phyloP scores from a whole-genome alignment of 352 stramenopile genomes.

The Aphanomyces euteiches region DNA sequence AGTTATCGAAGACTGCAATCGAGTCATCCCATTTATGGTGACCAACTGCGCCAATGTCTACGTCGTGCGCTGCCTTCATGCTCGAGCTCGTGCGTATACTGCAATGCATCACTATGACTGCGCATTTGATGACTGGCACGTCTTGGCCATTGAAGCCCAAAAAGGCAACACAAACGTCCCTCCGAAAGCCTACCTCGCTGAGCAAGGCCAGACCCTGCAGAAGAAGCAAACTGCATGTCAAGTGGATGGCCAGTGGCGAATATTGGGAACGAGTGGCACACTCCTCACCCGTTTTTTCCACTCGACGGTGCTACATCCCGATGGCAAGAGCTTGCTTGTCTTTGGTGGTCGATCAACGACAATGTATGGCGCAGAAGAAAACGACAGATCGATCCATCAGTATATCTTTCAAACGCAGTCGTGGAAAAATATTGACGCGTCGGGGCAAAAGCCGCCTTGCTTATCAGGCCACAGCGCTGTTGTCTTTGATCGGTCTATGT shows the following conservation, averaged over 20 bases:
- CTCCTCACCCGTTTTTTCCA: conserved; percentile 28
- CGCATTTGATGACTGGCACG: conserved; percentile 29
- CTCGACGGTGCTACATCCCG: conserved; percentile 22
- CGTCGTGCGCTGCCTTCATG: conserved; percentile 26
- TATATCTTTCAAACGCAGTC: conserved; percentile 20
- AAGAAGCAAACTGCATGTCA: conserved; percentile 9
- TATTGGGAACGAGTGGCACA: background rate
- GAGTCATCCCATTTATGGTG: conserved; percentile 29
- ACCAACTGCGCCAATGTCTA: conserved; percentile 29
- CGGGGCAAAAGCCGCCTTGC: conserved; percentile 17
- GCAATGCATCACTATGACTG: conserved; percentile 22
- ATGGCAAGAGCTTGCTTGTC: conserved; percentile 16
- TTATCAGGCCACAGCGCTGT: conserved; percentile 26
- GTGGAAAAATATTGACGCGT: conserved; percentile 4
- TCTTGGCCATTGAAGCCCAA: conserved; percentile 27
- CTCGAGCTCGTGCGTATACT: conserved; percentile 22
- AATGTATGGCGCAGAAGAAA: conserved; percentile 24
- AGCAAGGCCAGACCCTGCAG: conserved; percentile 27
- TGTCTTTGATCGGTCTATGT: conserved; percentile 22
- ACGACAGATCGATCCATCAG: conserved; percentile 23
- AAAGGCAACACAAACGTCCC: conserved; percentile 24
- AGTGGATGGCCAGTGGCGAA: background rate
- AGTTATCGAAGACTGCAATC: conserved; percentile 24
- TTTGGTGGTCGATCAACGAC: conserved; percentile 28
- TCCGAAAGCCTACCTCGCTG: conserved; percentile 17